Evolutionary conservation across 2,329 filamentous ascomycete species (phyloP).

Genomic region (Alternaria incomplexa): DNA sequence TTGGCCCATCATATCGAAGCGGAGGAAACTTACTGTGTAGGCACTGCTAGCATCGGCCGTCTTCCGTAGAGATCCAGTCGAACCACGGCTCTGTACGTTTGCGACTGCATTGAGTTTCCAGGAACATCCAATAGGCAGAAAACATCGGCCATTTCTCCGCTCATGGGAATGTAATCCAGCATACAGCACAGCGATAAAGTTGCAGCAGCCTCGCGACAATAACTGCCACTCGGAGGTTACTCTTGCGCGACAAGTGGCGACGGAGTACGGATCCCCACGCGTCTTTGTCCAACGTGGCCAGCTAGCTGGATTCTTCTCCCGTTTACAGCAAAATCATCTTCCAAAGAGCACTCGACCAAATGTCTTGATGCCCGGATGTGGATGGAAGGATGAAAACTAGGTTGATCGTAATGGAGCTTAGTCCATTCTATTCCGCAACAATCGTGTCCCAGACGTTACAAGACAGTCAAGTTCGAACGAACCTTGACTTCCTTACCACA

Average conservation of each 20-base stretch:
- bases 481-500: neutral
- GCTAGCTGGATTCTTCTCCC: neutral
- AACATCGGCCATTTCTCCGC: neutral
- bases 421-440: neutral
- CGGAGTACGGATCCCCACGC: neutral
- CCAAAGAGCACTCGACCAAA: neutral
- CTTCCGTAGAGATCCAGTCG: neutral
- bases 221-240: neutral
- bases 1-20: neutral
- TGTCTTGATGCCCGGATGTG: neutral
- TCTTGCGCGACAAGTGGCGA: neutral
- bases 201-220: neutral
- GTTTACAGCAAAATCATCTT: neutral
- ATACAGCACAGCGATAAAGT: neutral
- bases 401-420: neutral
- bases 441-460: neutral
- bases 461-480: neutral
- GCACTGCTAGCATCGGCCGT: neutral
- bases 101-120: neutral
- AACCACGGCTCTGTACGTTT: neutral
- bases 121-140: neutral
- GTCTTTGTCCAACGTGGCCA: neutral
- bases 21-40: neutral
- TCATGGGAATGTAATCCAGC: neutral
- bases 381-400: neutral